Evolutionary conservation across 148 eudicot species (phyloP).

Genomic region (Amaranthus cruentus): DNA sequence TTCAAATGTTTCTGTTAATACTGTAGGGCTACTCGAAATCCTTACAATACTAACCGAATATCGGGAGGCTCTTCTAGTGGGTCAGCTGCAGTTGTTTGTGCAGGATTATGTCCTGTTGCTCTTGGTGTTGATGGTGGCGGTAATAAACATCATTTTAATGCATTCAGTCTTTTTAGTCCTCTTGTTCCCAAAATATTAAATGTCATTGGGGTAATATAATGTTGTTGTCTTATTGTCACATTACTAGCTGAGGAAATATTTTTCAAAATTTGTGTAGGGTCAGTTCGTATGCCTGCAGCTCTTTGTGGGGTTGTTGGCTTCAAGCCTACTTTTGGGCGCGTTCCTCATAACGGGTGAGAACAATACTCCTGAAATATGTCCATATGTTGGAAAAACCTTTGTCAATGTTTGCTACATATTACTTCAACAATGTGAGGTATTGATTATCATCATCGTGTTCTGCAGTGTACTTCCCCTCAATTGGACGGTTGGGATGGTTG

Average conservation of each 20-base stretch:
- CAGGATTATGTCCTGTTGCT: slow-evolving; percentile 93
- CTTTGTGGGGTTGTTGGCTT: slow-evolving; percentile 95
- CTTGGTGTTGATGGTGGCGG: slow-evolving; percentile 99
- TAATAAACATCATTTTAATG: slow-evolving; percentile 19
- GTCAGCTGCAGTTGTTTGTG: slow-evolving; percentile 87
- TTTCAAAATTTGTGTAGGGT: slow-evolving; percentile 37
- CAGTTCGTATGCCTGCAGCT: slow-evolving; percentile 95
- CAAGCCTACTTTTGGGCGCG: slow-evolving; percentile 89
- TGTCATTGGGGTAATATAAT: no score
- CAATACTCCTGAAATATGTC: neutral
- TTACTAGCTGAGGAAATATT: no score
- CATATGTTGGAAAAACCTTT: neutral
- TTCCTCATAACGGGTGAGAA: slow-evolving; percentile 80
- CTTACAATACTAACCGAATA: slow-evolving; percentile 55
- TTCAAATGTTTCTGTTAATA: neutral
- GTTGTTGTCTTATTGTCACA: no score
- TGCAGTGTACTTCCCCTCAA: slow-evolving; percentile 82
- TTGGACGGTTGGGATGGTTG: slow-evolving; percentile 96
- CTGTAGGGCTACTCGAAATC: slow-evolving; percentile 69
- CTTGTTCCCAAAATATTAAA: neutral
- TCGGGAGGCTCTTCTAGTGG: slow-evolving; percentile 98
- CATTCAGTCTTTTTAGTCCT: neutral
- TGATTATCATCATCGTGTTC: neutral
- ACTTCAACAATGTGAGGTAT: neutral
- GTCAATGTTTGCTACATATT: neutral